Conservation (phyloP, 2,329 filamentous ascomycete species). For the Botryotinia convoluta region DNA sequence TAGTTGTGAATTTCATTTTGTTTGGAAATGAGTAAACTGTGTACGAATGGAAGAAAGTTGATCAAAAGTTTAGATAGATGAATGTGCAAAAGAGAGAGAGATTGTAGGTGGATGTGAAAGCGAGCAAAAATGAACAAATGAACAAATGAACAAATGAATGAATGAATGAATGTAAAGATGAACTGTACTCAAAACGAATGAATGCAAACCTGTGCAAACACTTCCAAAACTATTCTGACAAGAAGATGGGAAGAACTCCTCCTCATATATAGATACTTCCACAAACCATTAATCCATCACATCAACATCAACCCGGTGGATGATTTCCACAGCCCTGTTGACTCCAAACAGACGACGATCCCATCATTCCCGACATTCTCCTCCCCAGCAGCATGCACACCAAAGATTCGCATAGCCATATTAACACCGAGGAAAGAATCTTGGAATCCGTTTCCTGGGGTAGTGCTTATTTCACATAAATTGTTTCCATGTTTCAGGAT, state of each 20-base stretch:
- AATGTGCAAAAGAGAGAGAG: neutral
- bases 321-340: neutral
- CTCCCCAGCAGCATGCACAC: neutral
- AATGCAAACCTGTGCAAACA: neutral
- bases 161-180: neutral
- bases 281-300: neutral
- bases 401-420: neutral
- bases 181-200: neutral
- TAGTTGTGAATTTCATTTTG: constrained; percentile 2
- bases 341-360: neutral
- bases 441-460: neutral
- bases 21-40: neutral
- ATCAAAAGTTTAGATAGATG: neutral
- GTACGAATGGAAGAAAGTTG: neutral
- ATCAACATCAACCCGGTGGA: neutral
- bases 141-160: neutral
- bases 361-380: neutral
- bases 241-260: neutral
- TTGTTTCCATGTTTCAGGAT: neutral
- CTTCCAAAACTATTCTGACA: neutral
- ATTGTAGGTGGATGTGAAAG: neutral
- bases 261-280: neutral
- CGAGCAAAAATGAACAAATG: neutral
- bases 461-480: neutral
- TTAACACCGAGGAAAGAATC: neutral